These are phyloP conservation scores for Pseudomonodictys pantanalensis DNA, from an alignment of 495 filamentous ascomycete species.

Conservation along the genomic window DNA sequence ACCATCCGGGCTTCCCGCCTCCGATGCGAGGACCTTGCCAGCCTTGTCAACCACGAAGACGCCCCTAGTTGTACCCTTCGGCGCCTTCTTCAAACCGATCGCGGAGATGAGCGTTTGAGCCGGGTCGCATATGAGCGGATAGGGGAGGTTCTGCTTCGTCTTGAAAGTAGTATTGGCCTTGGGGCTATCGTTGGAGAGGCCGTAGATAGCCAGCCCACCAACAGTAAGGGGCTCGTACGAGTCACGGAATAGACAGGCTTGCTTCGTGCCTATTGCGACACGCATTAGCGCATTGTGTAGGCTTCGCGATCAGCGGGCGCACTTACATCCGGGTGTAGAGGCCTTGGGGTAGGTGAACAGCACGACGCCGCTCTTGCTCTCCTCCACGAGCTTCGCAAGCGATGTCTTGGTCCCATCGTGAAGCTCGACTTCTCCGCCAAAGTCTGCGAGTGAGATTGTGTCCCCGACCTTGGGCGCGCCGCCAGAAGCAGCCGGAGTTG, in stretches of 20 bases:
- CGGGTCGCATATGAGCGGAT: conserved; percentile 82
- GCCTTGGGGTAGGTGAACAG: conserved; percentile 96
- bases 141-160: conserved; percentile 82
- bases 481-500: background rate
- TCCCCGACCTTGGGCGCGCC: conserved; percentile 44
- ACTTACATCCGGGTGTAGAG: conserved; percentile 91
- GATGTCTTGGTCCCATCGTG: conserved; percentile 77
- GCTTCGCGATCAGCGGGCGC: conserved; percentile 3
- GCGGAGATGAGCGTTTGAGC: conserved; percentile 55
- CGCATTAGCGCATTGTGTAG: background rate
- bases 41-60: conserved; percentile 83
- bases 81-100: conserved; percentile 42
- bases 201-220: conserved; percentile 81
- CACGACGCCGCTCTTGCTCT: conserved; percentile 81
- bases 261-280: conserved; percentile 70
- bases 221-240: conserved; percentile 68
- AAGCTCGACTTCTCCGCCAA: conserved; percentile 81
- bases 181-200: conserved; percentile 79
- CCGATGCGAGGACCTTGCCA: conserved; percentile 62
- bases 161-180: conserved; percentile 90
- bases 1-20: conserved; percentile 57
- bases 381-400: conserved; percentile 71
- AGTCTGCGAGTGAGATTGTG: conserved; percentile 62
- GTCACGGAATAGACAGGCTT: conserved; percentile 92
- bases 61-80: conserved; percentile 67